Conservation (phyloP, 176 grass and related monocot genomes). For the Tillandsia fasciculata region DNA sequence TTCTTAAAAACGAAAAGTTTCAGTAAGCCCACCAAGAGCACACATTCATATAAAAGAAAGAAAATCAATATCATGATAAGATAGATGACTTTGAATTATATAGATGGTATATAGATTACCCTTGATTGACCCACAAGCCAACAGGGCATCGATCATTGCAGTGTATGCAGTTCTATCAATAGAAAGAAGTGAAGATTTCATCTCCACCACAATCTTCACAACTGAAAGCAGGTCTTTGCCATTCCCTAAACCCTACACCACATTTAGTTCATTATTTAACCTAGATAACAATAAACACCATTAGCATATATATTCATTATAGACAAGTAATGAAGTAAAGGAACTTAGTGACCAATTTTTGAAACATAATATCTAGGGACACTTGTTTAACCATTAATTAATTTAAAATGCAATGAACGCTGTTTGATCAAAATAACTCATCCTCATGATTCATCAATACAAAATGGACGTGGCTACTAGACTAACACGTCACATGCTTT, state of each 20-base stretch:
- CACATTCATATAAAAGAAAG: constrained; percentile 7
- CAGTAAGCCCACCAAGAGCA: neutral
- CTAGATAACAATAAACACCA: neutral
- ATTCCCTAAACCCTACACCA: constrained; percentile 61
- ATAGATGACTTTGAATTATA: neutral
- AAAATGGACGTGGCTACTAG: no score
- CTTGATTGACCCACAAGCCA: constrained; percentile 59
- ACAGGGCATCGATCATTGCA: constrained; percentile 73
- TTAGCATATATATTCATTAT: neutral
- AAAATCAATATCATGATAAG: neutral
- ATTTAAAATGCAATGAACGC: no score
- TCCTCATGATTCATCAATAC: no score
- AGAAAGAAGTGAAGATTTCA: constrained; percentile 56
- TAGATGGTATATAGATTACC: constrained; percentile 24
- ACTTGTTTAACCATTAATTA: no score
- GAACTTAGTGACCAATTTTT: neutral
- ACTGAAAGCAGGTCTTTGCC: constrained; percentile 59
- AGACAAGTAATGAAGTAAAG: neutral
- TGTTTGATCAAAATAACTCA: no score
- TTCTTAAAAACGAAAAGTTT: neutral
- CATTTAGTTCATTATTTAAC: neutral
- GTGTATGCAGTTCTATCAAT: constrained; percentile 87
- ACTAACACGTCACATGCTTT: no score
- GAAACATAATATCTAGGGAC: no score
- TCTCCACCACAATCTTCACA: constrained; percentile 74